Evolutionary conservation across 129 eudicot species (phyloP), one percentile per base, ranked within the genome.

Genomic region (Escallonia herrerae): DNA sequence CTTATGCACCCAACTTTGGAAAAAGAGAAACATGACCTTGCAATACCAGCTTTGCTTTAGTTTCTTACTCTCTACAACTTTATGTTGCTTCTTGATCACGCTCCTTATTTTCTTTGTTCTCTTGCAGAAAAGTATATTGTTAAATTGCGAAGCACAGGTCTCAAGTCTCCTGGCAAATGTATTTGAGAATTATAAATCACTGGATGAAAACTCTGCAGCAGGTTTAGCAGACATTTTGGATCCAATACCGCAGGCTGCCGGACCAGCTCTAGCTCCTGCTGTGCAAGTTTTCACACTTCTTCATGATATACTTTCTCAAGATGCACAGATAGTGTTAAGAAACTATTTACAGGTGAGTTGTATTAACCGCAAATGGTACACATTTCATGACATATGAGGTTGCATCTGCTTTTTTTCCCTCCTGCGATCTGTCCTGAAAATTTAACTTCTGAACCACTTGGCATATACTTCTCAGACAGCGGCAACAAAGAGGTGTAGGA

Each of bases 281-380:
- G 94, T 91, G 65, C 84, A 80, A 66, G 58, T 91, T 63, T 91
- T 80, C 56, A 82, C 81, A 33, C 90, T 91, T 72, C 82, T 87
- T 57, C 97, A 81, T 68, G 97, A 91, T 70, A 87, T 91, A 71
- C 97, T 91, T 62, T 76, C 97, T 60, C 94, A 84, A 68, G 97
- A 91, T 84, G 95, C 94, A 66, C 95, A 91, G 68, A 74, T 85
- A 62, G 57, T 67, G 73, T 72, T 91, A 63, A 81, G 78, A 77
- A 87, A 75, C 75, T 85, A 91, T 83, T 63, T 91, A 47, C 84
- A 87, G 89, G 95, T 87, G 58, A 63, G 43, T 70, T 51, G 40
- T 53, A 43, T 15, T 15, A 60, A 15, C 43, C 11, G 41, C 5
- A 56, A 22, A 56, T 53, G 14, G 3, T 49, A n/a, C 14, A 11